A percentile compares a stretch with the other conserved stretches of the same genome.
These are phyloP conservation scores for Phanerochaete sordida DNA, from an alignment of 768 basidiomycete species.

Conservation along the genomic window DNA sequence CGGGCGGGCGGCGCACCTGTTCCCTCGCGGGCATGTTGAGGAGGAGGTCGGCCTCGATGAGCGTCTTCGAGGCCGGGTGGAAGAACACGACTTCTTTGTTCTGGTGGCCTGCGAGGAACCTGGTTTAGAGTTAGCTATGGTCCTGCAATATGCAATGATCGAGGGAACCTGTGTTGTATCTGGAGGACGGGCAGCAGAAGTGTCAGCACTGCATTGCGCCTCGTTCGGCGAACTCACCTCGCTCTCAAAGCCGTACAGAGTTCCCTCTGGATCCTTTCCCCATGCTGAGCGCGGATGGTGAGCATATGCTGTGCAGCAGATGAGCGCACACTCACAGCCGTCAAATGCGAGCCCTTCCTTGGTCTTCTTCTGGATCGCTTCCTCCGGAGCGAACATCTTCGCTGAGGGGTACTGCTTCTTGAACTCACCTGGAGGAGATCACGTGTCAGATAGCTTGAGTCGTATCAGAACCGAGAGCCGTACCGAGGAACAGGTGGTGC, in stretches of 20 bases:
- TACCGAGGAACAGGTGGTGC: slow-evolving; percentile 59
- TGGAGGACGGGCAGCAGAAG: background rate
- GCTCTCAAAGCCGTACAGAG: slow-evolving; percentile 75
- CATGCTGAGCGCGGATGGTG: slow-evolving; percentile 20
- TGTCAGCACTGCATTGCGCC: too few relatives aligned
- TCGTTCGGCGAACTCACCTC: slow-evolving; percentile 51
- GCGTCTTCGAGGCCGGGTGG: slow-evolving; percentile 63
- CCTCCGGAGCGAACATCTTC: slow-evolving; percentile 67
- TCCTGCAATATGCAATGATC: too few relatives aligned
- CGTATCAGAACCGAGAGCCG: background rate
- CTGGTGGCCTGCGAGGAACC: slow-evolving; percentile 66
- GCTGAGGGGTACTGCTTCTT: slow-evolving; percentile 69
- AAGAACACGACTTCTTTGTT: slow-evolving; percentile 86
- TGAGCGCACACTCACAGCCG: slow-evolving; percentile 45
- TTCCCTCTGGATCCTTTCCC: slow-evolving; percentile 36
- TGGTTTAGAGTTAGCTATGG: slow-evolving; percentile 22
- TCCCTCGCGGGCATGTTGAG: slow-evolving; percentile 80
- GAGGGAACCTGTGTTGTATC: slow-evolving; percentile 31
- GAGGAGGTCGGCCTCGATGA: slow-evolving; percentile 80
- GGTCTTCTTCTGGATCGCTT: slow-evolving; percentile 45
- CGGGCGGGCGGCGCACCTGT: slow-evolving; percentile 45
- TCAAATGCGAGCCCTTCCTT: slow-evolving; percentile 54
- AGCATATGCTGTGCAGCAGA: background rate
- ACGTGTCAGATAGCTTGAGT: background rate
- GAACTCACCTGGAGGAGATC: slow-evolving; percentile 46